Percentiles rank a stretch among this genome's conserved stretches.
These are phyloP conservation scores for Ganoderma leucocontextum DNA, from an alignment of 1,284 basidiomycete species.

Conservation along the genomic window DNA sequence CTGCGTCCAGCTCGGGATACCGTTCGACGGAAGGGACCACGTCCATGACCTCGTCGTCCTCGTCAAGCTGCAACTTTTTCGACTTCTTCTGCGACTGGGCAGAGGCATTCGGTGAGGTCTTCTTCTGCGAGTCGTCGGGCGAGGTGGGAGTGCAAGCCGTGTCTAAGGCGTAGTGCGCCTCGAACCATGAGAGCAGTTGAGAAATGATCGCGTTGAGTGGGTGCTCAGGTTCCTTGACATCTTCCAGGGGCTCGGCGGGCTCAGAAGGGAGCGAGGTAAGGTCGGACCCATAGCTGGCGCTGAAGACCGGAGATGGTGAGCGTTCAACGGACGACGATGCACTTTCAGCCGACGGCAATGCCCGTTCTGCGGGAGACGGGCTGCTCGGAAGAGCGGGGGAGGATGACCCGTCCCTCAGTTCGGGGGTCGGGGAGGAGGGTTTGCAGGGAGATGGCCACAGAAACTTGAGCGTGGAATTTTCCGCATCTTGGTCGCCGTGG, in stretches of 20 bases:
- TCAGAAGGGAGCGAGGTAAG: not conserved
- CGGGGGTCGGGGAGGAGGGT: not conserved
- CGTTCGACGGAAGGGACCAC: not conserved
- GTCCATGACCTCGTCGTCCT: not conserved
- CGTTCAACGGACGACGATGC: not conserved
- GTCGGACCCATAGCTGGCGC: not conserved
- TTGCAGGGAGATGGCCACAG: not conserved
- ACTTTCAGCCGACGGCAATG: not conserved
- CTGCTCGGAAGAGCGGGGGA: not conserved
- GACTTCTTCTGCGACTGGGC: not conserved
- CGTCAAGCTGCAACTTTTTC: not conserved
- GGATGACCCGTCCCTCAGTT: not conserved
- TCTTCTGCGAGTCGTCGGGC: not conserved
- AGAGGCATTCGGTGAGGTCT: not conserved
- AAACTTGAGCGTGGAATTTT: not conserved
- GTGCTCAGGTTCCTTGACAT: not conserved
- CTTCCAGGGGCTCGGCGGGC: not conserved
- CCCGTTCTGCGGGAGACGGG: not conserved
- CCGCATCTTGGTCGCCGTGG: too few species aligned
- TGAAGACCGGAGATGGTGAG: not conserved
- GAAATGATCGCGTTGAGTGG: not conserved
- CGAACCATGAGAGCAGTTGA: not conserved
- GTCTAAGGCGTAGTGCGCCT: not conserved
- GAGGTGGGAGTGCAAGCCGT: not conserved
- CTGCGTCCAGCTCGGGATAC: too few species aligned